Evolutionary conservation across 495 filamentous ascomycete species (phyloP), one percentile per base, ranked within the genome.

Genomic region (Hyaloscypha finlandica): DNA sequence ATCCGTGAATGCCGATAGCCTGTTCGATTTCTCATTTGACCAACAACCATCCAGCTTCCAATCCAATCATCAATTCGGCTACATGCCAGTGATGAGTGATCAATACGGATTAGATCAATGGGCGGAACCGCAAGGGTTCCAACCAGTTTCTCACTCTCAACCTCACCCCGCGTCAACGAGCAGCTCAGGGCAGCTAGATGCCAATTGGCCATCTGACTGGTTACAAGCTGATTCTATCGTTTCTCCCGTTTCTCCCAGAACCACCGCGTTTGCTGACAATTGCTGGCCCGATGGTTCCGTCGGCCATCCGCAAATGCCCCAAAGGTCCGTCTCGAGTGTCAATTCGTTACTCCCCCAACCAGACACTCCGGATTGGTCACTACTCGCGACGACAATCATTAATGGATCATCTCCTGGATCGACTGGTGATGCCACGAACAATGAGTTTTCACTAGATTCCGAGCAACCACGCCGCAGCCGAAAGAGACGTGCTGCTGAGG

Each of bases 21-120:
- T 42, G 14, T 66, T 67, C 59, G 53, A 63, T 22, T 59, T 53
- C 52, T 52, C 60, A n/a, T 70, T 60, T n/a, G 22, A 60, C 37
- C 56, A 53, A 19, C 57, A 60, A 51, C 54, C 59, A 22, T 3
- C 25, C 22, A 31, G 63, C 52, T 56, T 25, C 25, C 61, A 64
- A 52, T 30, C 20, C 57, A 33, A 22, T 30, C 53, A 29, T 8
- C 58, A 25, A 60, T n/a, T 52, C n/a, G 51, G 31, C 20, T 39
- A 64, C 37, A 33, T 33, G 56, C 68, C 57, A 48, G 32, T 63
- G 33, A 35, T 63, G 37, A 30, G 9, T 19, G 58, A 66, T 59
- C 63, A 57, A 16, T 60, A 60, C 32, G 54, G 63, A 16, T 59
- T 66, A 22, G 63, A 59, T 29, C 52, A 37, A 35, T 69, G 61